Evolutionary conservation across 208 protist genomes (phyloP).

Genomic region (Trypanosoma lewisi): DNA sequence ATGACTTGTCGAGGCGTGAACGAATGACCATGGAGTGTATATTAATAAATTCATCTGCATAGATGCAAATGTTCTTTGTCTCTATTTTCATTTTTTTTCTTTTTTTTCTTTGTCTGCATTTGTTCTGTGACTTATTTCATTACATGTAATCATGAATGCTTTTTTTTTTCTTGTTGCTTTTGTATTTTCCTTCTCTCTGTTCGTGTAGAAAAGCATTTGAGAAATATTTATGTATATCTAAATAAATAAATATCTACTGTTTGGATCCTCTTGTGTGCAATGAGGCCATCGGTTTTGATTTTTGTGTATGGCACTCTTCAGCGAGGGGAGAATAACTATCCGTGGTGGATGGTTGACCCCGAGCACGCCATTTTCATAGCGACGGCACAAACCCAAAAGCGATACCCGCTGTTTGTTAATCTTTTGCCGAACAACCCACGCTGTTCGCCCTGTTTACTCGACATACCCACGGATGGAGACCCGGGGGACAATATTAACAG

Average conservation of each 20-base stretch:
- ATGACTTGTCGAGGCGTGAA: too few species aligned
- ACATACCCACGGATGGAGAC: constrained; percentile 34
- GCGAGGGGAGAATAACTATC: constrained; percentile 68
- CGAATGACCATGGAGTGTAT: too few species aligned
- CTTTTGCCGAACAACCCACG: constrained; percentile 30
- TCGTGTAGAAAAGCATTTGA: too few species aligned
- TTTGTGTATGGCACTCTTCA: constrained; percentile 78
- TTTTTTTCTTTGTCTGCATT: constrained; percentile 5
- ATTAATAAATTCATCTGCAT: too few species aligned
- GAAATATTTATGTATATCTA: not conserved
- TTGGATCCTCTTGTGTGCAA: not conserved
- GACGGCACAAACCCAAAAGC: constrained; percentile 33
- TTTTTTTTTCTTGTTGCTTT: constrained; percentile 18
- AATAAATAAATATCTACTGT: not conserved
- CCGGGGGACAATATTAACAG: not conserved
- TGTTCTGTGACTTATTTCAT: constrained; percentile 3
- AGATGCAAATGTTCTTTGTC: too few species aligned
- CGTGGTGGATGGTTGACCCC: constrained; percentile 59
- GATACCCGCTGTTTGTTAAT: constrained; percentile 67
- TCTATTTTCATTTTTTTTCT: constrained; percentile 8
- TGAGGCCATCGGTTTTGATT: constrained; percentile 26
- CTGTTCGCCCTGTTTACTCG: constrained; percentile 58
- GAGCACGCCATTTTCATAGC: constrained; percentile 45
- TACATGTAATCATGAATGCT: not conserved
- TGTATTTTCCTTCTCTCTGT: too few species aligned